phyloP scores from a whole-genome alignment of 2,329 filamentous ascomycete genomes.

The Magnaporthiopsis rhizophila region DNA sequence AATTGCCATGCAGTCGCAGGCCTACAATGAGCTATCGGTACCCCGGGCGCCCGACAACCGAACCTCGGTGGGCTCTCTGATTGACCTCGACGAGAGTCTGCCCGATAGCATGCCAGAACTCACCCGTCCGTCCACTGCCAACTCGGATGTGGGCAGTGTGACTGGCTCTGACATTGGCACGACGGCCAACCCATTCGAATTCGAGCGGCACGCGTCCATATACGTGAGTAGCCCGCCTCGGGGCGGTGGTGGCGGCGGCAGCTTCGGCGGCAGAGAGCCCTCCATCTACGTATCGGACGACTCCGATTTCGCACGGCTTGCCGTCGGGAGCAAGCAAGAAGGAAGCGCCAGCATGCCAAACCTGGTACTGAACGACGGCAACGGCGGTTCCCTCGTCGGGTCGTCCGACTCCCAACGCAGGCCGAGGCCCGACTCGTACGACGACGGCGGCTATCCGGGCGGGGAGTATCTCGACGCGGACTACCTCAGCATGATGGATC shows the following conservation, averaged over 20 bases:
- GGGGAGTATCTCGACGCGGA: slow-evolving; percentile 19
- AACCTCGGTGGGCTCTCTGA: slow-evolving; percentile 26
- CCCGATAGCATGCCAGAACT: slow-evolving; percentile 41
- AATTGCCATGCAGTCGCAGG: slow-evolving; percentile 26
- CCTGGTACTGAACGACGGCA: slow-evolving; percentile 15
- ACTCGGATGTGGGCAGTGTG: slow-evolving; percentile 49
- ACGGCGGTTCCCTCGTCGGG: neutral
- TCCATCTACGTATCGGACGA: slow-evolving; percentile 56
- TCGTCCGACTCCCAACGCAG: slow-evolving; percentile 1
- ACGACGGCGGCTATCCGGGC: neutral
- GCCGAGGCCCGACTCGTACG: slow-evolving; percentile 4
- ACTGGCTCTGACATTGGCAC: slow-evolving; percentile 46
- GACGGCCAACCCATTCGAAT: slow-evolving; percentile 50
- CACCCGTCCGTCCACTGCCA: slow-evolving; percentile 49
- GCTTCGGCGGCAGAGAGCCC: slow-evolving; percentile 38
- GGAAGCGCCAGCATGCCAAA: slow-evolving; percentile 7
- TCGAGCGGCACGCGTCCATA: slow-evolving; percentile 54
- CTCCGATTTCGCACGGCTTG: slow-evolving; percentile 37
- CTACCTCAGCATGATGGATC: slow-evolving; percentile 14
- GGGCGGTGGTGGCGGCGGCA: slow-evolving; percentile 15
- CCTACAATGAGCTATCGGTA: slow-evolving; percentile 24
- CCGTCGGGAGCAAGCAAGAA: slow-evolving; percentile 11
- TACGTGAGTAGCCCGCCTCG: slow-evolving; percentile 25
- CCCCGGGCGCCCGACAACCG: slow-evolving; percentile 24
- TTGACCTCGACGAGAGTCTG: slow-evolving; percentile 26